A percentile compares a stretch with the other conserved stretches of the same genome.
These are phyloP conservation scores for Wickerhamiella lipophila DNA, from an alignment of 805 yeast species.

Conservation along the genomic window DNA sequence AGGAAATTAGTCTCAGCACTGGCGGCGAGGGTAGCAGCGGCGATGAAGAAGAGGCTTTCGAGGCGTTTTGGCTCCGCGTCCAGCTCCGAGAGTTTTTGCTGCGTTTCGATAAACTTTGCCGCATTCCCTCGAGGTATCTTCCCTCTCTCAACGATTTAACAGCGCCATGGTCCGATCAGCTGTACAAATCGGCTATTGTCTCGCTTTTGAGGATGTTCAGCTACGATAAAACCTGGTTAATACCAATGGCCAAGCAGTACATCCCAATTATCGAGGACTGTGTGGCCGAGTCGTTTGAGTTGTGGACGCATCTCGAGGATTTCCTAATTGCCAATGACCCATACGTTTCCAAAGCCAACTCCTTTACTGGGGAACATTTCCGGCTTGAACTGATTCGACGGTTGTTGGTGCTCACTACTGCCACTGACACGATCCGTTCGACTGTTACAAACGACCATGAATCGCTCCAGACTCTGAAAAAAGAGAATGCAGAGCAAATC, in stretches of 20 bases:
- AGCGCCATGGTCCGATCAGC: slow-evolving; percentile 28
- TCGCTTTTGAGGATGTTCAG: slow-evolving; percentile 25
- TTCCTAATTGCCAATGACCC: slow-evolving; percentile 15
- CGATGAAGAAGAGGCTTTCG: slow-evolving; percentile 15
- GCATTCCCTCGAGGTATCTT: slow-evolving; percentile 27
- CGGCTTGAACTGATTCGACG: slow-evolving; percentile 23
- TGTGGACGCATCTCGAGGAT: slow-evolving; percentile 27
- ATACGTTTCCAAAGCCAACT: slow-evolving; percentile 16
- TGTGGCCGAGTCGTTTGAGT: slow-evolving; percentile 24
- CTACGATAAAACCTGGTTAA: slow-evolving; percentile 26
- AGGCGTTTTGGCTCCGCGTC: slow-evolving; percentile 27
- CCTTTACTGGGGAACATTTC: slow-evolving; percentile 21
- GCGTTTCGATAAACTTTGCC: slow-evolving; percentile 30
- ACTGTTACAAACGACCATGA: slow-evolving; percentile 27
- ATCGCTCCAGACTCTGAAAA: slow-evolving; percentile 21
- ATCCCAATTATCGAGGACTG: slow-evolving; percentile 26
- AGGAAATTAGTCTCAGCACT: slow-evolving; percentile 18
- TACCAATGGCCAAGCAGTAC: slow-evolving; percentile 20
- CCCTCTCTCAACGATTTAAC: slow-evolving; percentile 28
- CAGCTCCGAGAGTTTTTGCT: slow-evolving; percentile 29
- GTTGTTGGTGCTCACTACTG: slow-evolving; percentile 23
- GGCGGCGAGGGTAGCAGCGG: background rate
- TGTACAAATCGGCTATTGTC: slow-evolving; percentile 27
- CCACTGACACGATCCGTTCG: slow-evolving; percentile 29
- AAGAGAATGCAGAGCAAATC: slow-evolving; percentile 23